phyloP scores from a whole-genome alignment of 1,284 basidiomycete genomes.

The Cerrena zonata region DNA sequence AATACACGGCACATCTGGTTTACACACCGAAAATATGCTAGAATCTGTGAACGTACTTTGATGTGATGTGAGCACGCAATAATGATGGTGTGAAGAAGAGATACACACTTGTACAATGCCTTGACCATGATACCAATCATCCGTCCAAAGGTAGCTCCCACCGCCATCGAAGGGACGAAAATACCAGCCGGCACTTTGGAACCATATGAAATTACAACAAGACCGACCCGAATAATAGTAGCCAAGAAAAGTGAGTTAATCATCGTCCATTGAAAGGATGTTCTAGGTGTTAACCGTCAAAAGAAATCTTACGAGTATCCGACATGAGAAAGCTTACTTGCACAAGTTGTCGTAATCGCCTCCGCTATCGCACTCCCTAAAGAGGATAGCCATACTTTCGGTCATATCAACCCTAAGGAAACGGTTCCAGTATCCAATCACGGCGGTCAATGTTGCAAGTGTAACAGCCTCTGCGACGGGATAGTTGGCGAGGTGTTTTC shows the following conservation, averaged over 20 bases:
- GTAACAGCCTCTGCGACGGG: constrained; percentile 86
- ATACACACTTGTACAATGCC: constrained; percentile 75
- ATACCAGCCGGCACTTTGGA: constrained; percentile 96
- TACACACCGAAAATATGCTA: constrained; percentile 85
- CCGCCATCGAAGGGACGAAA: constrained; percentile 96
- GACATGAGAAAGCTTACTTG: constrained; percentile 58
- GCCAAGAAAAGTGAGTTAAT: constrained; percentile 89
- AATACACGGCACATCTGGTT: constrained; percentile 91
- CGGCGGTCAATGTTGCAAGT: constrained; percentile 83
- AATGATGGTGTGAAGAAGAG: background rate
- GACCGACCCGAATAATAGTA: constrained; percentile 78
- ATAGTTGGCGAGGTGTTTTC: constrained; percentile 80
- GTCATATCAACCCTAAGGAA: constrained; percentile 98
- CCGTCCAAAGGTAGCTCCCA: constrained; percentile 91
- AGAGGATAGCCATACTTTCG: constrained; percentile 92
- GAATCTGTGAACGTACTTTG: constrained; percentile 75
- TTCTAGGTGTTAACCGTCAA: constrained; percentile 39
- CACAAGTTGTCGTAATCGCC: constrained; percentile 90
- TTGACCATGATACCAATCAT: constrained; percentile 95
- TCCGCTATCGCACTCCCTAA: constrained; percentile 92
- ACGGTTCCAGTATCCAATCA: constrained; percentile 90
- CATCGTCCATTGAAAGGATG: constrained; percentile 90
- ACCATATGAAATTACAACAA: constrained; percentile 92
- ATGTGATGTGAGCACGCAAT: background rate
- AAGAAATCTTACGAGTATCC: background rate